These are phyloP conservation scores for Clavispora fructus DNA, from an alignment of 805 yeast species.

Conservation along the genomic window DNA sequence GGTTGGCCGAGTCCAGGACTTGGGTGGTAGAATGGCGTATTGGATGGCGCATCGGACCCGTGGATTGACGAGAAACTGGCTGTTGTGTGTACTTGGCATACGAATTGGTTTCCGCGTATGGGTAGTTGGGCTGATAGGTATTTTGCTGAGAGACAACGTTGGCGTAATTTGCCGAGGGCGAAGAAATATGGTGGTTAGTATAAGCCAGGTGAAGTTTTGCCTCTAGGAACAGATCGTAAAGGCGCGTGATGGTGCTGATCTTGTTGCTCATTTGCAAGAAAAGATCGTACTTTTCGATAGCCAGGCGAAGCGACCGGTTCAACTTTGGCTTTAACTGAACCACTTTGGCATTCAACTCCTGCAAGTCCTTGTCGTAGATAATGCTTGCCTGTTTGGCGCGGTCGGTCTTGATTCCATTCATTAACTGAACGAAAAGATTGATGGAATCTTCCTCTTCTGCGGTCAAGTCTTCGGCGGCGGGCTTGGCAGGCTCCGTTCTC, in stretches of 20 bases:
- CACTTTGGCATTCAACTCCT: slow-evolving; percentile 55
- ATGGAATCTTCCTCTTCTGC: slow-evolving; percentile 66
- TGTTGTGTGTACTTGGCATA: not conserved
- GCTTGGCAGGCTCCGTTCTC: slow-evolving; percentile 1
- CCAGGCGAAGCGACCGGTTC: slow-evolving; percentile 51
- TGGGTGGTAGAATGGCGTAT: not conserved
- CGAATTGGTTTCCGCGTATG: not conserved
- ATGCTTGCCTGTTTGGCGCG: slow-evolving; percentile 35
- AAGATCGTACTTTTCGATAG: slow-evolving; percentile 57
- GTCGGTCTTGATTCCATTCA: slow-evolving; percentile 47
- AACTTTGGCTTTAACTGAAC: slow-evolving; percentile 64
- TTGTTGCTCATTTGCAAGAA: slow-evolving; percentile 73
- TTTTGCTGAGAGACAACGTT: not conserved
- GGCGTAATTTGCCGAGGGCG: not conserved
- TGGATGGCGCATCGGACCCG: not conserved
- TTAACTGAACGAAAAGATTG: slow-evolving; percentile 61
- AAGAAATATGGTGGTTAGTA: slow-evolving; percentile 20
- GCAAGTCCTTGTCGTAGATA: slow-evolving; percentile 46
- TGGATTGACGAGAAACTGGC: not conserved
- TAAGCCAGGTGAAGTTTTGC: slow-evolving; percentile 34
- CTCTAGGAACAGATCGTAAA: slow-evolving; percentile 75
- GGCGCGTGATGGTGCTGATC: slow-evolving; percentile 64
- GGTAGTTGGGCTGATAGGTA: not conserved
- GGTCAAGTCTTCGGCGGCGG: slow-evolving; percentile 36
- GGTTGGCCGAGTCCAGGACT: not conserved